These are phyloP conservation scores for Bathelium albidoporum DNA, from an alignment of 495 filamentous ascomycete species.

Conservation along the genomic window DNA sequence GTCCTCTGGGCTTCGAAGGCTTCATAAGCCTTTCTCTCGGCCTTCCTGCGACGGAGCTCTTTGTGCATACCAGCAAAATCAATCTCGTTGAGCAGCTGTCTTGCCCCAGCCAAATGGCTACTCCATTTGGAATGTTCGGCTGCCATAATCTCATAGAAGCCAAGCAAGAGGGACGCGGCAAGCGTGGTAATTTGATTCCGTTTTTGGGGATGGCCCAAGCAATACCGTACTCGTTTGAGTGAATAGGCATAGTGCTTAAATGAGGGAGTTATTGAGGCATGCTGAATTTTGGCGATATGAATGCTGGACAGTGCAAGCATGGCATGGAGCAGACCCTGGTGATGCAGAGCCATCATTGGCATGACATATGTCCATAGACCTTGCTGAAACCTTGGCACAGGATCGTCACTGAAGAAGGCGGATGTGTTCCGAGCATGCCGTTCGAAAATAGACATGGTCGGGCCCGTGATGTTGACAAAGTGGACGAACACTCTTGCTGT, in stretches of 20 bases:
- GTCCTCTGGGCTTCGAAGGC: neutral
- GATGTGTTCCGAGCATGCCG: conserved; percentile 70
- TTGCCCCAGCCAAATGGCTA: conserved; percentile 76
- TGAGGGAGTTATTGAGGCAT: conserved; percentile 60
- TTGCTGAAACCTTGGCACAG: conserved; percentile 58
- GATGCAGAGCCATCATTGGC: conserved; percentile 71
- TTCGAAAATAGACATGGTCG: conserved; percentile 80
- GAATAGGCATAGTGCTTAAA: conserved; percentile 88
- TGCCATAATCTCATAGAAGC: conserved; percentile 88
- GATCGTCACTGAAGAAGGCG: conserved; percentile 52
- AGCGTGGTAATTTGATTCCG: conserved; percentile 74
- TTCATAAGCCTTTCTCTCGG: conserved; percentile 29
- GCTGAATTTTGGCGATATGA: conserved; percentile 77
- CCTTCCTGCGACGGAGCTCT: conserved; percentile 50
- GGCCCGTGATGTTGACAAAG: conserved; percentile 83
- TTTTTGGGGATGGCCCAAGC: conserved; percentile 57
- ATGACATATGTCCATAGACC: conserved; percentile 82
- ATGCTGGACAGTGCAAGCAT: conserved; percentile 82
- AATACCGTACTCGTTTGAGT: conserved; percentile 62
- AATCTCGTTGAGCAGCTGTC: conserved; percentile 72
- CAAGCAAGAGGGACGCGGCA: conserved; percentile 77
- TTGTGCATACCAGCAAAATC: conserved; percentile 64
- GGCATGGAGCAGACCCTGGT: conserved; percentile 79
- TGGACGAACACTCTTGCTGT: conserved; percentile 85
- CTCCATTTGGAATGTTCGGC: conserved; percentile 96